These are phyloP conservation scores for Neurospora cerealis DNA, from an alignment of 495 filamentous ascomycete species.

Conservation along the genomic window DNA sequence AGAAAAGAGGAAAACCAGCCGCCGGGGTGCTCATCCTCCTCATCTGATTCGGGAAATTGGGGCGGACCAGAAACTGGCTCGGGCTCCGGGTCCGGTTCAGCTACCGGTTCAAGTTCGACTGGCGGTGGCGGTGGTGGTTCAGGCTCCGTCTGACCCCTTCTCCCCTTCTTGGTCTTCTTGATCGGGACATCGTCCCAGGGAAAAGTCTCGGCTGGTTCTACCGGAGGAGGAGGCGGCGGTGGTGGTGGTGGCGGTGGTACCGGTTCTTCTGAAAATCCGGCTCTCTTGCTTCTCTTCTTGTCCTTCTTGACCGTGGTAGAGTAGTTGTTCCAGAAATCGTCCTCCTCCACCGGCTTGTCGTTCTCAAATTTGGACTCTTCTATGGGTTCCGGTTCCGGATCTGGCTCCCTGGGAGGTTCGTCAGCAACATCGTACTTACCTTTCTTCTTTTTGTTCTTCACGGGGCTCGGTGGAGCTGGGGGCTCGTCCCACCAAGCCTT, in stretches of 20 bases:
- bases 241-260: background rate
- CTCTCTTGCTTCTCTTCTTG: conserved; percentile 8
- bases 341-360: conserved; percentile 17
- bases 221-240: background rate
- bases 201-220: background rate
- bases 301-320: conserved; percentile 1
- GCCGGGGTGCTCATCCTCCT: background rate
- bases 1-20: conserved; percentile 10
- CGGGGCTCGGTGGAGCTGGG: conserved; percentile 1
- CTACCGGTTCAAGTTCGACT: conserved; percentile 15
- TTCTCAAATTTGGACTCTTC: conserved; percentile 14
- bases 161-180: conserved; percentile 7
- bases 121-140: conserved; percentile 11
- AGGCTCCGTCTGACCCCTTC: conserved; percentile 13
- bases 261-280: background rate
- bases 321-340: conserved; percentile 9
- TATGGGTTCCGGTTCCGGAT: conserved; percentile 10
- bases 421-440: conserved; percentile 10
- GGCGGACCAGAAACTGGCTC: conserved; percentile 5
- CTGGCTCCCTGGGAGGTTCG: conserved; percentile 9
- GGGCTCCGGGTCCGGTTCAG: conserved; percentile 14
- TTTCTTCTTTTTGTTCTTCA: conserved; percentile 17
- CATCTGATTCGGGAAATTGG: conserved; percentile 1
- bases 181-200: background rate
- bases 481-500: background rate